Percentiles rank a stretch among this genome's conserved stretches.
Conservation (phyloP, 768 basidiomycete species). For the Gyrodon lividus region DNA sequence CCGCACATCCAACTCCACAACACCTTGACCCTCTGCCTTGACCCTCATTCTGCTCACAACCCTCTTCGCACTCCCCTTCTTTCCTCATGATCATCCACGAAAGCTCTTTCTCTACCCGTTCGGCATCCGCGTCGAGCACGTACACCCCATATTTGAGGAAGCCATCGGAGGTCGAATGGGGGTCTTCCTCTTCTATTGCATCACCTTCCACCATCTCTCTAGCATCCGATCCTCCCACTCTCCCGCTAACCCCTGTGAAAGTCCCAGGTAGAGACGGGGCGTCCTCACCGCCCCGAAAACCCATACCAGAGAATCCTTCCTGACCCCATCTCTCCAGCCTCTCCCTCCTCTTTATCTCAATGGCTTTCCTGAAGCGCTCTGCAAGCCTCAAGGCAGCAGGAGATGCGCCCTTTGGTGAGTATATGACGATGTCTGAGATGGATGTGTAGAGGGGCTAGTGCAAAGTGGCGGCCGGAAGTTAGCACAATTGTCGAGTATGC, state of each 20-base stretch:
- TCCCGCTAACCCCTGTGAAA: background rate
- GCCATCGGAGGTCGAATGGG: conserved; percentile 23
- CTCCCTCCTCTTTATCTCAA: conserved; percentile 57
- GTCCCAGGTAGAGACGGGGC: too few relatives aligned
- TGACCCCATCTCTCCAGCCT: conserved; percentile 31
- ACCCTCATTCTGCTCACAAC: conserved; percentile 19
- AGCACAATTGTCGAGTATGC: too few relatives aligned
- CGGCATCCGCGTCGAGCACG: conserved; percentile 29
- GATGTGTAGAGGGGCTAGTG: conserved; percentile 78
- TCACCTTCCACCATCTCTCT: background rate
- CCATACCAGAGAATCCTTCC: conserved; percentile 6
- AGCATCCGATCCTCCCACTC: background rate
- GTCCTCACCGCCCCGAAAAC: too few relatives aligned
- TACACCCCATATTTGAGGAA: conserved; percentile 33
- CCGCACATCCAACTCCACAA: background rate
- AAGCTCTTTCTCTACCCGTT: conserved; percentile 25
- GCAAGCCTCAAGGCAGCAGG: conserved; percentile 60
- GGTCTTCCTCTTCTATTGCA: conserved; percentile 13
- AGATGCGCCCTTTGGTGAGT: conserved; percentile 67
- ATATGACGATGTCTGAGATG: conserved; percentile 87
- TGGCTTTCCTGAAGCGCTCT: conserved; percentile 61
- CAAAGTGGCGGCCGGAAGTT: conserved; percentile 7
- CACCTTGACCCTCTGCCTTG: conserved; percentile 13
- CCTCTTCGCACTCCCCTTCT: conserved; percentile 24
- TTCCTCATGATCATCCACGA: conserved; percentile 30